Evolutionary conservation across 148 eudicot species (phyloP), one percentile per base, ranked within the genome.

Genomic region (Oxyria digyna): DNA sequence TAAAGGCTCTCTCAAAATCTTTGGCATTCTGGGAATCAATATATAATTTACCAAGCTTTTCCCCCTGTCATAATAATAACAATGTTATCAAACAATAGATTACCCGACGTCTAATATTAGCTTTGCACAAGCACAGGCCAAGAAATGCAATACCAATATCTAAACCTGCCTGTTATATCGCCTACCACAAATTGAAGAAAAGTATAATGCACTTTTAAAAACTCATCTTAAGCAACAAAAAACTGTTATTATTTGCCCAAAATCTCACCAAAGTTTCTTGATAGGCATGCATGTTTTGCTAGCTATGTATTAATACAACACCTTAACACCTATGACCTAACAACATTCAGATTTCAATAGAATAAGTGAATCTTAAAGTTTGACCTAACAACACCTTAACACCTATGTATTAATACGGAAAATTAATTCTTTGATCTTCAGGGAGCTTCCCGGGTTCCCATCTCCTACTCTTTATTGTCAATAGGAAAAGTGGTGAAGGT

Each of bases 1-100:
- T 89, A 55, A 84, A 85, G 31, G 93, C 87, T 78, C 97, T 92
- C 81, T 86, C 95, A 74, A 83, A 87, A 70, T 87, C 96, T 76
- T 85, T 85, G 63, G 87, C 96, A 72, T 85, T 83, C 40, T 69
- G 80, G 6, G 98, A 86, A 79, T 93, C 98, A 67, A 90, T 85
- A 14, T 62, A 77, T 69, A 93, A 74, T 62, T 93, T 86, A 49
- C 78, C 79, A 29, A 89, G 80, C 67, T 93, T 90, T 73, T 89
- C 84, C 45, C 88, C 95, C 98, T 89, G 87, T 62, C 63, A 73
- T 50, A 27, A 55, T 17, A 55, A 27, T 55, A 26, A 8, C 26
- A 49, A 24, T 26, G 21, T 6, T 3, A 54, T 24, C 0, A 3
- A 38, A 38, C 6, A 57, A 29, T 12, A 57, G 1, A 29, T 57